Evolutionary conservation across 2,329 filamentous ascomycete species (phyloP).

Genomic region (Parasarocladium wereldwijsianum): DNA sequence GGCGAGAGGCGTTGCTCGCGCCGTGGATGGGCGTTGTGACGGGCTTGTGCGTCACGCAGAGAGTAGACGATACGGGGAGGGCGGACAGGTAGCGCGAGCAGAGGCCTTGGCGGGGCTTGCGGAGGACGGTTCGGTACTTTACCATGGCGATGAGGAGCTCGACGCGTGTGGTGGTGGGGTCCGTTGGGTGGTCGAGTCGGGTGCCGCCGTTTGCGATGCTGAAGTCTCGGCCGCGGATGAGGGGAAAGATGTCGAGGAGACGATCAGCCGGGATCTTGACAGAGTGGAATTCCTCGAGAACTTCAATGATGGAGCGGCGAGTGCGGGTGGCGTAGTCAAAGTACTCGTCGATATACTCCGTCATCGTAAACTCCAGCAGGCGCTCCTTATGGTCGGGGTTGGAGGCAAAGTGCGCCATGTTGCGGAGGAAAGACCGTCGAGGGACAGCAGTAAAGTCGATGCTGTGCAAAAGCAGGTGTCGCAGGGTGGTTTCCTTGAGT

Average conservation of each 20-base stretch:
- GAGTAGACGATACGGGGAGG: constrained; percentile 39
- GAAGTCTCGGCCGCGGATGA: constrained; percentile 80
- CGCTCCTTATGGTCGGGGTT: constrained; percentile 65
- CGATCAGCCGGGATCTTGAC: constrained; percentile 69
- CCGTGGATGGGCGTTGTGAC: constrained; percentile 26
- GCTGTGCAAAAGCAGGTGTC: constrained; percentile 64
- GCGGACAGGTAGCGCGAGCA: constrained; percentile 75
- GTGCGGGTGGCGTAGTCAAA: constrained; percentile 93
- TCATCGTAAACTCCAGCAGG: constrained; percentile 67
- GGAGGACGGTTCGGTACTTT: constrained; percentile 79
- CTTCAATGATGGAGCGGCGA: constrained; percentile 79
- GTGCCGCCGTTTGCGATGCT: constrained; percentile 69
- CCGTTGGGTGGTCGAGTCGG: constrained; percentile 15
- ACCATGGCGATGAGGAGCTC: constrained; percentile 78
- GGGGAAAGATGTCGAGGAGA: constrained; percentile 58
- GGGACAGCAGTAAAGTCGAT: constrained; percentile 86
- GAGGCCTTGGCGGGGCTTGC: constrained; percentile 69
- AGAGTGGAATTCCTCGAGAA: constrained; percentile 76
- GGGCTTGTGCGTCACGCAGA: constrained; percentile 46
- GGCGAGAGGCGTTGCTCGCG: constrained; percentile 23
- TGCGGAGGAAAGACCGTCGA: constrained; percentile 69
- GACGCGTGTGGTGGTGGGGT: constrained; percentile 28
- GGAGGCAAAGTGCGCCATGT: constrained; percentile 59
- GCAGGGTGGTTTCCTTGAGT: constrained; percentile 42
- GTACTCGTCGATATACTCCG: constrained; percentile 73